Base-by-base conservation (phyloP, 2,329 filamentous ascomycete genomes). In the Gyromitra esculenta region DNA sequence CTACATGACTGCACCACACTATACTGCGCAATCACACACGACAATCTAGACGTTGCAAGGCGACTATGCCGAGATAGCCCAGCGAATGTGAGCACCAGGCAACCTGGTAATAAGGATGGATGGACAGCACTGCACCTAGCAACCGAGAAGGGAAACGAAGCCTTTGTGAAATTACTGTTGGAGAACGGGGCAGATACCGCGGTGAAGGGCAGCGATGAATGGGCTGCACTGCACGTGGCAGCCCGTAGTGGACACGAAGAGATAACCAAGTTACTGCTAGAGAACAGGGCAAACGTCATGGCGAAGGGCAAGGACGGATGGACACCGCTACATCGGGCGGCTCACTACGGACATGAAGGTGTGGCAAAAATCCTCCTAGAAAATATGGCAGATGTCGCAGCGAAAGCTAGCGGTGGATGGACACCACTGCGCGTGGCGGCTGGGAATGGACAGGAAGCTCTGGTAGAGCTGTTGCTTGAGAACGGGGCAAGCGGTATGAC, bases 261-360 rank as follows among this genome's bases (percentile, higher is more conserved):
- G 25, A 50, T 39, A 18, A n/a, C 25, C 6, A 66, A 50, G n/a
- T 11, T 67, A 21, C 70, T 73, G 37, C 18, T 73, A 25, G 64
- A 67, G 37, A 56, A 31, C 45, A 45, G 63, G 3, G 63, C 63
- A 31, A 43, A 66, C 45, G 5, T 66, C 50, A 52, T 52, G 31
- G 63, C 7, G 25, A 66, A 54, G 63, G 54, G 54, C 3, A 57
- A 57, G 13, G 45, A 80, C 8, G 81, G 81, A 18, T 80, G 81
- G 70, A 81, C 79, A 8, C 79, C 81, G 1, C 77, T 83, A 45
- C 81, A 82, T 57, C 68, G 79, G n/a, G 82, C 82, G 13, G 81
- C 78, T 1, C 77, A 79, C 31, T 78, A 76, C 21, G 81, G 82
- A 15, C 74, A 80, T 52, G 71, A 79, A n/a, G 68, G 76, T 1